Evolutionary conservation across 345 rosid genomes (phyloP).

Genomic region (Pugionium cornutum): DNA sequence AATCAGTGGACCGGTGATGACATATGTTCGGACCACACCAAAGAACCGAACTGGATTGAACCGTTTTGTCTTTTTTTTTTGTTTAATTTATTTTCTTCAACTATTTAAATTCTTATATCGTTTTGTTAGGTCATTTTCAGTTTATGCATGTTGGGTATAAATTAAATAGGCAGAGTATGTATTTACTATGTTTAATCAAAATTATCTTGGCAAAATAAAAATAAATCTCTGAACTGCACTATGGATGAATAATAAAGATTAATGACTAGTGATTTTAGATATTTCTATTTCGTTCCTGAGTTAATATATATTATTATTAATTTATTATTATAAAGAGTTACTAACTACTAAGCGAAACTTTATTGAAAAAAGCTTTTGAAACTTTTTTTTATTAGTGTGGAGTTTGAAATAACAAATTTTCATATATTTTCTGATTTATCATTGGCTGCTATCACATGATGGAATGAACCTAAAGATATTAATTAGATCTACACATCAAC

Average conservation of each 20-base stretch:
- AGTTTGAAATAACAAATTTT: not conserved
- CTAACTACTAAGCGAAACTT: conserved; percentile 10
- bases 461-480: not conserved
- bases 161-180: conserved; percentile 24
- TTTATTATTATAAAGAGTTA: conserved; percentile 8
- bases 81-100: conserved; percentile 3
- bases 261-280: not conserved
- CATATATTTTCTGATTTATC: not conserved
- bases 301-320: not conserved
- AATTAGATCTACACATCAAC: not conserved
- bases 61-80: conserved; percentile 28
- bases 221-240: too few species aligned
- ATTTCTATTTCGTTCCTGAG: not conserved
- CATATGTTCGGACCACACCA: conserved; percentile 37
- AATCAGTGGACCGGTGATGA: conserved; percentile 43
- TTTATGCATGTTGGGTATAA: conserved; percentile 13
- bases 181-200: conserved; percentile 5
- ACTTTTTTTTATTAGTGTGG: not conserved
- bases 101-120: conserved; percentile 25
- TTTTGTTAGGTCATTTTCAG: not conserved
- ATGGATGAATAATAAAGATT: too few species aligned
- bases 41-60: conserved; percentile 37
- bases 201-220: too few species aligned
- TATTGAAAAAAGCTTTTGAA: not conserved
- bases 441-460: conserved; percentile 7